Evolutionary conservation across 2,329 filamentous ascomycete genomes (phyloP), one percentile per base, ranked within the genome.

Genomic region (Monosporascus sp.): DNA sequence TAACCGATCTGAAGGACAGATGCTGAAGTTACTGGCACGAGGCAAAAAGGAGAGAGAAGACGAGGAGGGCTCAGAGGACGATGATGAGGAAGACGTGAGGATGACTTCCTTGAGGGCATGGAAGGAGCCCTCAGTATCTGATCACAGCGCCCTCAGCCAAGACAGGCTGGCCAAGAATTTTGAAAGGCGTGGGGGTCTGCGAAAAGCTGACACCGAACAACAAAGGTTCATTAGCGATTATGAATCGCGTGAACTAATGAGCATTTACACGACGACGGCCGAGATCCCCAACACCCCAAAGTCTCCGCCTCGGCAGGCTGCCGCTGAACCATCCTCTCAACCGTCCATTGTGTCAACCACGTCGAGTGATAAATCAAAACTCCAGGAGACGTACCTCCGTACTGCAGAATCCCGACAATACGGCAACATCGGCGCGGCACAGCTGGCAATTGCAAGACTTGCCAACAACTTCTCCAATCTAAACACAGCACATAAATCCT

Each of bases 1-100:
- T 65, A 85, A 89, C 62, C 83, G 84, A 48, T 84, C 83, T 5
- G 89, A 89, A 63, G 86, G 88, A 48, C 84, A 87, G 75, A 83
- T 87, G 60, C 72, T 85, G 50, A 85, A 84, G 61, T 76, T 78
- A 57, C 74, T 78, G 46, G 72, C 76, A 7, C 75, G 75, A 27
- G 72, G 76, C 45, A 80, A 82, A 2, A 80, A 85, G 0, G 79
- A 85, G 11, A 78, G 82, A 3, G 76, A 79, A 5, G 78, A 80
- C 9, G 82, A 24, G 9, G 43, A 46, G n/a, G 43, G 25, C 20
- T 46, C 43, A 31, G 43, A 87, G 1, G 73, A 77, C 0, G 81
- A 84, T 20, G 58, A 58, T 14, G 72, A 77, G 46, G 80, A 84
- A 3, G 80, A 85, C 2, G 78, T 79, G 0, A 79, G 81, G 24